Percentiles rank a stretch among this genome's conserved stretches.
Evolutionary conservation across 2,329 filamentous ascomycete species (phyloP).

Genomic region (Domatiomyces globalis): DNA sequence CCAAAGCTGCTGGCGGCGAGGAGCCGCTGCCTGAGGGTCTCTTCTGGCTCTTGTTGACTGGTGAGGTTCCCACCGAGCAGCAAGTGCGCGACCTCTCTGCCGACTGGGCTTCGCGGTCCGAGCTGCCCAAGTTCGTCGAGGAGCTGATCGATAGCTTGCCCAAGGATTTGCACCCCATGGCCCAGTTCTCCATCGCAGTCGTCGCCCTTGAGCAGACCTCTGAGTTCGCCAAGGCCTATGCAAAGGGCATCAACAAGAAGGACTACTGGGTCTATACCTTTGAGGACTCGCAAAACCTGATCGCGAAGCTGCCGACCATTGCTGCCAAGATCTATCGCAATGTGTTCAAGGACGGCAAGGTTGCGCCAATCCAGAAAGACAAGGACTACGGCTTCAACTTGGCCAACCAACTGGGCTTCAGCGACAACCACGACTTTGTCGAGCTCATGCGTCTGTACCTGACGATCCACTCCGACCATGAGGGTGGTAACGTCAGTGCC

Average conservation of each 20-base stretch:
- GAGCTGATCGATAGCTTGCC: slow-evolving; percentile 99
- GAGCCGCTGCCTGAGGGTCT: slow-evolving; percentile 98
- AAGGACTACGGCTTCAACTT: slow-evolving; percentile 99
- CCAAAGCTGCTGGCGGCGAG: slow-evolving; percentile 89
- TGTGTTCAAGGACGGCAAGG: slow-evolving; percentile 99
- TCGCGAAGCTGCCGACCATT: slow-evolving; percentile 97
- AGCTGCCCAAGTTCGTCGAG: slow-evolving; percentile 94
- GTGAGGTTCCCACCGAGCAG: slow-evolving; percentile 93
- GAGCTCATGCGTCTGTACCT: slow-evolving; percentile 98
- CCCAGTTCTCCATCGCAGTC: slow-evolving; percentile 95
- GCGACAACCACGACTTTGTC: slow-evolving; percentile 87
- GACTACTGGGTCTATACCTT: slow-evolving; percentile 99
- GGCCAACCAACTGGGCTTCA: slow-evolving; percentile 97
- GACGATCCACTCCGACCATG: slow-evolving; percentile 99
- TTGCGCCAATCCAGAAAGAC: slow-evolving; percentile 88
- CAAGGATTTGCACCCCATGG: slow-evolving; percentile 97
- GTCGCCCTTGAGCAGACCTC: slow-evolving; percentile 98
- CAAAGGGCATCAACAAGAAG: slow-evolving; percentile 98
- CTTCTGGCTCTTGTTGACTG: slow-evolving; percentile 98
- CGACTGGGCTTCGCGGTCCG: slow-evolving; percentile 95
- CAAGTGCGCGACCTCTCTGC: slow-evolving; percentile 96
- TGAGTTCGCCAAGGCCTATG: slow-evolving; percentile 94
- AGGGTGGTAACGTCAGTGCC: slow-evolving; percentile 96
- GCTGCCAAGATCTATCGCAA: slow-evolving; percentile 99
- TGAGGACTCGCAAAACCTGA: slow-evolving; percentile 99